Percentiles rank a stretch among this genome's conserved stretches.
phyloP scores from a whole-genome alignment of 139 green algal species.

The Picochlorum sp. region DNA sequence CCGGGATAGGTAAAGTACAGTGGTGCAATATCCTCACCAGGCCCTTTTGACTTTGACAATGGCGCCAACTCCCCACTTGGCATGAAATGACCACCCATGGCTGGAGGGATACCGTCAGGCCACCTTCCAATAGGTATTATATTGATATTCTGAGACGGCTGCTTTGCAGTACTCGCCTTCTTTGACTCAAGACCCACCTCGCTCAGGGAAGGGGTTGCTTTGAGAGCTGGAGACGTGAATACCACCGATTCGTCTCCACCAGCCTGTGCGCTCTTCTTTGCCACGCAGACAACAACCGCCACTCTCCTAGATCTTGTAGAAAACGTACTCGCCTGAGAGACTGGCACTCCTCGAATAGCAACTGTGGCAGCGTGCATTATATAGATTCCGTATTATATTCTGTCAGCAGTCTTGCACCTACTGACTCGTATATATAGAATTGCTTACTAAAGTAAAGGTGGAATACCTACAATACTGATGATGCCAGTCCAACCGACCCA shows the following conservation, averaged over 20 bases:
- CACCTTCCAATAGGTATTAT: conserved; percentile 29
- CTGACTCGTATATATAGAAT: too few relatives aligned
- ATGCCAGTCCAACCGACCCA: too few relatives aligned
- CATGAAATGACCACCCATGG: conserved; percentile 88
- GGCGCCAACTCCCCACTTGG: conserved; percentile 53
- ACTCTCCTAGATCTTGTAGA: too few relatives aligned
- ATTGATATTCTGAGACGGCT: conserved; percentile 4
- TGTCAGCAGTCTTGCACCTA: too few relatives aligned
- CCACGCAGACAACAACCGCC: not conserved
- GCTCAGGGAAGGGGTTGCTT: too few relatives aligned
- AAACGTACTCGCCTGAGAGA: too few relatives aligned
- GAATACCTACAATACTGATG: too few relatives aligned
- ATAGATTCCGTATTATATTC: too few relatives aligned
- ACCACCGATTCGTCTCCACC: conserved; percentile 1
- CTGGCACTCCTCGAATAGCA: too few relatives aligned
- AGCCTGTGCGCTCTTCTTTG: not conserved
- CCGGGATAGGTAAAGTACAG: conserved; percentile 60
- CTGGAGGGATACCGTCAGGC: conserved; percentile 67
- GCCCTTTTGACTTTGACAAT: conserved; percentile 54
- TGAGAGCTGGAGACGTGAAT: conserved; percentile 2
- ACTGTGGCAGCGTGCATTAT: too few relatives aligned
- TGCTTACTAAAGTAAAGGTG: too few relatives aligned
- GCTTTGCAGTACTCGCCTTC: not conserved
- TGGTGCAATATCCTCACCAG: conserved; percentile 41
- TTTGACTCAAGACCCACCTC: not conserved